These are phyloP conservation scores for Pouteria campechiana DNA, from an alignment of 179 eudicot species.

Conservation along the genomic window DNA sequence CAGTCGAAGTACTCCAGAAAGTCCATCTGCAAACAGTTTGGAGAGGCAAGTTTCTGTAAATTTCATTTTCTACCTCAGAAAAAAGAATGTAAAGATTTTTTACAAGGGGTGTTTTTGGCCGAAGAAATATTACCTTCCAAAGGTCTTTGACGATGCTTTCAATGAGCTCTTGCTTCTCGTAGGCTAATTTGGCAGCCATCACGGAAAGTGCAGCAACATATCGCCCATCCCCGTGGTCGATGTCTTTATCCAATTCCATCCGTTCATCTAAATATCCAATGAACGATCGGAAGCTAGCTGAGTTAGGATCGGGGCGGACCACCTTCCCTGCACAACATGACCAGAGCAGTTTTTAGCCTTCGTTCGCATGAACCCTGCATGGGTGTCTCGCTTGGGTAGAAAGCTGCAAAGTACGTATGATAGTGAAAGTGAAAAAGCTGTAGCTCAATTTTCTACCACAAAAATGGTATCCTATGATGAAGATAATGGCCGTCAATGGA, in stretches of 20 bases:
- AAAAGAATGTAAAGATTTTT: background rate
- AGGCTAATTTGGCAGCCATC: conserved; percentile 38
- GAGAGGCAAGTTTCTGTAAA: background rate
- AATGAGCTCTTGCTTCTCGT: conserved; percentile 24
- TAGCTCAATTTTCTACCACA: too few species aligned
- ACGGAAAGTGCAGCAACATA: conserved; percentile 18
- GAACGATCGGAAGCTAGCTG: conserved; percentile 18
- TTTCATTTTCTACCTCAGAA: background rate
- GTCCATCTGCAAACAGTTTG: conserved; percentile 53
- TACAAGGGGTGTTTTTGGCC: background rate
- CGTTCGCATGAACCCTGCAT: background rate
- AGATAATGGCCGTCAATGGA: too few species aligned
- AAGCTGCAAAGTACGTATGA: too few species aligned
- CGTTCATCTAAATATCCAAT: conserved; percentile 17
- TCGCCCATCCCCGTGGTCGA: conserved; percentile 15
- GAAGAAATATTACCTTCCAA: conserved; percentile 32
- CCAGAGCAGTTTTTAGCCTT: background rate
- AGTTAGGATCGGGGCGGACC: conserved; percentile 4
- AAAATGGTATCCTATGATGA: too few species aligned
- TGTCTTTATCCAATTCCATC: conserved; percentile 14
- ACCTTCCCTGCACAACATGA: conserved; percentile 13
- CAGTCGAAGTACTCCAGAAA: conserved; percentile 36
- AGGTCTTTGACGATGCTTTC: conserved; percentile 7
- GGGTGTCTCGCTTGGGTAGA: too few species aligned
- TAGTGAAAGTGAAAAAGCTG: too few species aligned